Base-by-base conservation (phyloP, 768 basidiomycete species). In the Phlebiopsis flavidoalba region DNA sequence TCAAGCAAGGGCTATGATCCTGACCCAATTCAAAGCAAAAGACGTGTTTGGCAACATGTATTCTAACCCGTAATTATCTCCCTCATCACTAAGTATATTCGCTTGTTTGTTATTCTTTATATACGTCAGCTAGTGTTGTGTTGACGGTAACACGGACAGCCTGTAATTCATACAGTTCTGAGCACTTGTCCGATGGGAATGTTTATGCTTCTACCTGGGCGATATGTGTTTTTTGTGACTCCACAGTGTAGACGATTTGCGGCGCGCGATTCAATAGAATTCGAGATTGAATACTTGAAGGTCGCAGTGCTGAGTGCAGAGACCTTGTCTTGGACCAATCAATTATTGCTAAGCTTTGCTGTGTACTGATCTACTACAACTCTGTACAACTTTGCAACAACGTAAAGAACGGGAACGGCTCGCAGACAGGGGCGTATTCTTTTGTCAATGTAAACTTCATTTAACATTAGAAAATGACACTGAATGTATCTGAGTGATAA, bases 1-100 rank as follows among this genome's bases (percentile, higher is more conserved):
- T 85, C 73, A 91, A 90, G 71, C 78, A 83, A 58, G 68, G 64
- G 12, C 60, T 61, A 21, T 66, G 43, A 52, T 24, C 17, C 21
- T 21, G 8, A 43, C 35, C 1, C 35, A 45, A 21, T 2, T 6
- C 15, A 15, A 53, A 5, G 21, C 40, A 43, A 26, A 55, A 37
- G 17, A 37, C n/a, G 11, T n/a, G n/a, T n/a, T n/a, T n/a, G n/a
- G n/a, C 36, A 26, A n/a, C 6, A 3, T 55, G 54, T 55, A 55
- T 55, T 55, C 40, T 45, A 55, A 10, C 19, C 11, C 36, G 7
- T 55, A 37, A 40, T 55, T 55, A 55, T 55, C 54, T 5, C 15
- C 43, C 53, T n/a, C 22, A 45, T 36, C 40, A 43, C 40, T 43
- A 43, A 43, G 40, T 55, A 55, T 55, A 55, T 55, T 55, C 33